phyloP scores from a whole-genome alignment of 148 eudicot genomes.

The Fagopyrum homotropicum region DNA sequence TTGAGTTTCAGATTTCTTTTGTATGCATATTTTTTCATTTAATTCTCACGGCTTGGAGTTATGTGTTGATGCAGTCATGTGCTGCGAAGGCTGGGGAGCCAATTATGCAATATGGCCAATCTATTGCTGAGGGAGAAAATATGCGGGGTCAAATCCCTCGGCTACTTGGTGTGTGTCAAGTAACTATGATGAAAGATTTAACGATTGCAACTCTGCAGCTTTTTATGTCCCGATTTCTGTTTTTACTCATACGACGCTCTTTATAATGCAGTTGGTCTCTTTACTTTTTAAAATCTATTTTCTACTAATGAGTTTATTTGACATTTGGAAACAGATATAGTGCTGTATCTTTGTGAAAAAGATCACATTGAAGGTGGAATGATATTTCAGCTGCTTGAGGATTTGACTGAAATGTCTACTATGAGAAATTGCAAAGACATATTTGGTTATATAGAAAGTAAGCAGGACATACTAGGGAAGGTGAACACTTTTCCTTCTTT shows the following conservation, averaged over 20 bases:
- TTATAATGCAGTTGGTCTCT: background rate
- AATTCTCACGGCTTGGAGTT: background rate
- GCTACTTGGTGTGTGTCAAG: slow-evolving; percentile 62
- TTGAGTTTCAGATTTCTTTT: background rate
- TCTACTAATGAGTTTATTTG: background rate
- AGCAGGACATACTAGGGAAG: slow-evolving; percentile 97
- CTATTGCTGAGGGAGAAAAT: slow-evolving; percentile 63
- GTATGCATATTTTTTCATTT: background rate
- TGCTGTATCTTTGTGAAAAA: slow-evolving; percentile 92
- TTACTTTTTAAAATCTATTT: background rate
- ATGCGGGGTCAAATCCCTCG: slow-evolving; percentile 77
- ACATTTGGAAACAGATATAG: slow-evolving; percentile 51
- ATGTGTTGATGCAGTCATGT: slow-evolving; percentile 47
- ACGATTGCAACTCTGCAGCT: background rate
- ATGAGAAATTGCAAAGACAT: slow-evolving; percentile 95
- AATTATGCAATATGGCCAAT: slow-evolving; percentile 78
- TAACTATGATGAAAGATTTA: background rate
- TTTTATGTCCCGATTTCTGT: background rate
- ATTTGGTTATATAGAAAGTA: slow-evolving; percentile 93
- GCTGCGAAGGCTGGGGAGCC: slow-evolving; percentile 72
- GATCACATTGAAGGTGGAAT: slow-evolving; percentile 98
- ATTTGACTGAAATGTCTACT: slow-evolving; percentile 98
- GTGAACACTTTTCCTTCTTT: slow-evolving; percentile 24
- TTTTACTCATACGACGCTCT: background rate
- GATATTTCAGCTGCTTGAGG: slow-evolving; percentile 96